Base-by-base conservation (phyloP, 176 grass and related monocot genomes). In the Ensete glaucum region DNA sequence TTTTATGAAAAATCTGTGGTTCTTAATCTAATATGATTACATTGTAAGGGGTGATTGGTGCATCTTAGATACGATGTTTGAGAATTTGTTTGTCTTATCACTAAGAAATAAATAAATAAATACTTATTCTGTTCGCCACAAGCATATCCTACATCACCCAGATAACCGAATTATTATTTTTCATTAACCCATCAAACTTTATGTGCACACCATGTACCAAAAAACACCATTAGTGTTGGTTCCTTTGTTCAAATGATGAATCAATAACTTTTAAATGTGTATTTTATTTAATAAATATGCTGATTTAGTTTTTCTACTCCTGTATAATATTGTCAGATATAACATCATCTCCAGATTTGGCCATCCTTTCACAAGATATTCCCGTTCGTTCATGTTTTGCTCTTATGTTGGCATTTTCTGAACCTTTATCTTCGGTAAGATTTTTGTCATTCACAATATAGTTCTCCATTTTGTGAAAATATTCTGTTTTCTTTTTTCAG, bases 341-440 rank as follows among this genome's bases (percentile, higher is more conserved):
- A 75, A 69, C 88, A 17, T 74, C 71, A 85, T 83, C 81, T 84
- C 79, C 86, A 66, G 81, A 51, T 9, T 83, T 93, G 71, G 82
- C 90, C 66, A 50, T 78, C 53, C 77, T 85, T 75, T 71, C 79
- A 69, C 83, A 89, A 88, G 88, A 85, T 77, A 87, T 98, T 72
- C 90, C 88, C 24, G 88, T 91, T 29, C 67, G 53, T 64, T 68
- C 90, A 19, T 89, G 90, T 78, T 98, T 98, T 87, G 86, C 82
- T 87, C 88, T 98, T 81, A 98, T 98, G 94, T 49, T 98, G 82
- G 94, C 86, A 67, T 98, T 98, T 69, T 73, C 82, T 49, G 94
- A 93, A 78, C 90, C 94, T 68, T 81, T 93, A 43, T 22, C 81
- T 78, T 85, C 55, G 67, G 94, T 93, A 92, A 79, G 78, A 65